These are phyloP conservation scores for Striga hermonthica DNA, from an alignment of 305 asterid species.

Conservation along the genomic window DNA sequence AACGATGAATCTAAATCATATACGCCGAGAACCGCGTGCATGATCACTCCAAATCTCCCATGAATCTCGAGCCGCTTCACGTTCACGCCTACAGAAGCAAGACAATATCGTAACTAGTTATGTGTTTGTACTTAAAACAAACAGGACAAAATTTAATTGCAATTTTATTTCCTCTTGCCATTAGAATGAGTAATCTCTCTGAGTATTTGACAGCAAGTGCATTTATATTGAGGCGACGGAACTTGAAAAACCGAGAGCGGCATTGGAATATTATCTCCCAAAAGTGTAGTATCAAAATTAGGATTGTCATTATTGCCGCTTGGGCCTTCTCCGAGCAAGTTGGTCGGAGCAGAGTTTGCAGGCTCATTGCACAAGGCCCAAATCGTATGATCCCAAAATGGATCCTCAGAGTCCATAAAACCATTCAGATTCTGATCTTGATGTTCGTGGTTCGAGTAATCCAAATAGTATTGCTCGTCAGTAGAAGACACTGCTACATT, in stretches of 20 bases:
- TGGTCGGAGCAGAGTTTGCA: not conserved
- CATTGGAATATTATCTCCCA: conserved; percentile 31
- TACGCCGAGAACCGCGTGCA: conserved; percentile 53
- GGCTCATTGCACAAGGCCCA: conserved; percentile 35
- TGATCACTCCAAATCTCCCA: conserved; percentile 62
- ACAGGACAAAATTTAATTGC: not conserved
- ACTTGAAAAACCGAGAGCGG: conserved; percentile 29
- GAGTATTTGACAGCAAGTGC: conserved; percentile 56
- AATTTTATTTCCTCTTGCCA: conserved; percentile 35
- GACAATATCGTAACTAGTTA: not conserved
- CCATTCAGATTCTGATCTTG: conserved; percentile 9
- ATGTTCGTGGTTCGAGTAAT: conserved; percentile 17
- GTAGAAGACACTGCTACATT: not conserved
- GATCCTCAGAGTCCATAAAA: conserved; percentile 20
- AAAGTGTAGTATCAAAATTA: conserved; percentile 16
- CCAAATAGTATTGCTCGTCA: not conserved
- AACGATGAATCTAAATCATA: conserved; percentile 35
- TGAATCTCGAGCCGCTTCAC: conserved; percentile 63
- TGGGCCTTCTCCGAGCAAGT: conserved; percentile 19
- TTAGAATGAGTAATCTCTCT: conserved; percentile 63
- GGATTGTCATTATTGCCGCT: conserved; percentile 5
- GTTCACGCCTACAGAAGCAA: conserved; percentile 38
- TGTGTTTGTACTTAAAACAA: not conserved
- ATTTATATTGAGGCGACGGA: conserved; percentile 35
- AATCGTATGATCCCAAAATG: conserved; percentile 34